Base-by-base conservation (phyloP, 2,329 filamentous ascomycete species). In the Colletotrichum musae region DNA sequence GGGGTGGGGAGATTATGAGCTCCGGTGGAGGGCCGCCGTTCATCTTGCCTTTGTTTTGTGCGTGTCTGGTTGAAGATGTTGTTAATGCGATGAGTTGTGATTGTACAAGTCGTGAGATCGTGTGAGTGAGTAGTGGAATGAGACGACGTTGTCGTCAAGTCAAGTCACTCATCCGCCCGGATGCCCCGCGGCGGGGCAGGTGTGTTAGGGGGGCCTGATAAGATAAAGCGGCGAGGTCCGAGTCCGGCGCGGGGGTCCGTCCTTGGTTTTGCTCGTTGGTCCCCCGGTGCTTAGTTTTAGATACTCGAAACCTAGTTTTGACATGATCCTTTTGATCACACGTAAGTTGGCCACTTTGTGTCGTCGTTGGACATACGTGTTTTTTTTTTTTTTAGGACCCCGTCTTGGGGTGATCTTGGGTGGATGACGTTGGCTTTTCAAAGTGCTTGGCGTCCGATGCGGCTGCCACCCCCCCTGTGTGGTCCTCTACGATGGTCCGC, bases 1-100 rank as follows among this genome's bases (percentile, higher is more conserved):
- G 82, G 0, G 92, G 91, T 0, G 91, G 92, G 51, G 83, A 73
- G 69, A 94, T 88, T 7, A 73, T 58, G 10, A 92, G 77, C 71
- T 70, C 60, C 1, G 71, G 72, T 9, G 72, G 73, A 5, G 58
- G 64, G 45, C 60, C 39, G 58, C 53, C 41, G 47, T 72, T 58
- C 70, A 71, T 71, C 10, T 15, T 43, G 13, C 10, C 41, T 15
- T 13, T 43, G 26, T 21, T 41, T 51, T 18, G 18, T 16, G 5
- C 16, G 10, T 16, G 3, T 26, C 1, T 26, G 28, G 18, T 45
- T 47, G 43, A 13, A 13, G 6, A 7, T 13, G 32, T 18, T 21
- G 28, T 56, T 39, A n/a, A 41, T 56, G 36, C 21, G 53, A 57
- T 41, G 39, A 57, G 53, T 48, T 18, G 2, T 24, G 21, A n/a